Percentiles rank a stretch among this genome's conserved stretches.
Evolutionary conservation across 169 alveolate species (phyloP).

Genomic region (Haemoproteus tartakovskyi): DNA sequence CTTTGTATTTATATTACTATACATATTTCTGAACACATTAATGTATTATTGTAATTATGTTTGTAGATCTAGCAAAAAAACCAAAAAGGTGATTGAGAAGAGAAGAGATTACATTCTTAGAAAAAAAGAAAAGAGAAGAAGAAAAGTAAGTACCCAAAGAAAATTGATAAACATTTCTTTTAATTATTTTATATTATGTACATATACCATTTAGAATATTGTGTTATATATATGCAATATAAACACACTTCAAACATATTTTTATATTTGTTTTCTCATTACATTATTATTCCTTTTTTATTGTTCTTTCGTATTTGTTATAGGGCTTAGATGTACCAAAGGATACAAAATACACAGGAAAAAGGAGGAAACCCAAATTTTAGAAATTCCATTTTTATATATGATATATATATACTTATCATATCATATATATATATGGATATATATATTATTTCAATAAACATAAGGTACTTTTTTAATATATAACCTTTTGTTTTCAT

Average conservation of each 20-base stretch:
- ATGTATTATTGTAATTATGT: not conserved
- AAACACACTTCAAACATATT: too few species aligned
- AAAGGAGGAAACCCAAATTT: constrained; percentile 86
- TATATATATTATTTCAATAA: too few species aligned
- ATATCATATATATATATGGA: too few species aligned
- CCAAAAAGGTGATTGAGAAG: constrained; percentile 41
- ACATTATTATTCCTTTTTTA: constrained; percentile 1
- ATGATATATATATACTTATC: too few species aligned
- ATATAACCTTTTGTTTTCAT: too few species aligned
- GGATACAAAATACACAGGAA: constrained; percentile 94
- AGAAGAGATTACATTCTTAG: constrained; percentile 87
- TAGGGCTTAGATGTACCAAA: constrained; percentile 90
- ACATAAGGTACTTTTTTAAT: too few species aligned
- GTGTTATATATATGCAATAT: too few species aligned
- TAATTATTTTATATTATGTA: too few species aligned
- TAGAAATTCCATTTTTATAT: too few species aligned
- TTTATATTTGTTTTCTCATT: not conserved
- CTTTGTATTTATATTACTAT: not conserved
- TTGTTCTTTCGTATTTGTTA: not conserved
- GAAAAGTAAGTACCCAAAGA: constrained; percentile 74
- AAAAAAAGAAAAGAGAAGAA: constrained; percentile 91
- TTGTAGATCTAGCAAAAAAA: constrained; percentile 66
- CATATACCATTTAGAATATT: too few species aligned
- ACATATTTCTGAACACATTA: not conserved
- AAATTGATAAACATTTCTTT: too few species aligned